phyloP scores from a whole-genome alignment of 2,329 filamentous ascomycete species.

The Eutypa lata region DNA sequence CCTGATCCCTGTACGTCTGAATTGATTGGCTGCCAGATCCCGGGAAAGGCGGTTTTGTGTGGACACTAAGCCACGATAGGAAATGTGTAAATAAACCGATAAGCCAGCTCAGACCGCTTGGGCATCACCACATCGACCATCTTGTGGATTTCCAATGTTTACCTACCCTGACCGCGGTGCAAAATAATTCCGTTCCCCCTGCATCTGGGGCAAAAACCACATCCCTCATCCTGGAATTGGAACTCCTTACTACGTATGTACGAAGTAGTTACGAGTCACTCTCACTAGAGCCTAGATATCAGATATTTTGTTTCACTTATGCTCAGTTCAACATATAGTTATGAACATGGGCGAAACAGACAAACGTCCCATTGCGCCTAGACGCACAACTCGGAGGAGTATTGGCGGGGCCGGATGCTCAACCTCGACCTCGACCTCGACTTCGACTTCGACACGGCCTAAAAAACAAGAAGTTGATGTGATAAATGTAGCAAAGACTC shows the following conservation, averaged over 20 bases:
- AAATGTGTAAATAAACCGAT: slow-evolving; percentile 19
- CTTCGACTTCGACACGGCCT: not conserved
- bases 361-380: slow-evolving; percentile 53
- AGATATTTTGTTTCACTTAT: too few species aligned
- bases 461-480: slow-evolving; percentile 14
- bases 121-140: slow-evolving; percentile 8
- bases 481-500: slow-evolving; percentile 20
- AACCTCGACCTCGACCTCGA: slow-evolving; percentile 2
- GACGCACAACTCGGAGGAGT: slow-evolving; percentile 48
- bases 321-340: too few species aligned
- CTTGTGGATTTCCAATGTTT: not conserved
- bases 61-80: slow-evolving; percentile 36
- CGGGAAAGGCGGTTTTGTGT: slow-evolving; percentile 10
- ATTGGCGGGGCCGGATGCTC: slow-evolving; percentile 13
- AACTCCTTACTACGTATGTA: too few species aligned
- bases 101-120: not conserved
- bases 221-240: too few species aligned
- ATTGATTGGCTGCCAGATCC: slow-evolving; percentile 20
- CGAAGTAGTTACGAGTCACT: too few species aligned
- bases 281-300: too few species aligned
- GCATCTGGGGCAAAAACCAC: too few species aligned
- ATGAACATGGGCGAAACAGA: slow-evolving; percentile 32
- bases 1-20: not conserved
- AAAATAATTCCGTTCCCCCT: not conserved
- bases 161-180: not conserved